phyloP scores from a whole-genome alignment of 768 basidiomycete genomes.

The Rhodotorula sphaerocarpa region DNA sequence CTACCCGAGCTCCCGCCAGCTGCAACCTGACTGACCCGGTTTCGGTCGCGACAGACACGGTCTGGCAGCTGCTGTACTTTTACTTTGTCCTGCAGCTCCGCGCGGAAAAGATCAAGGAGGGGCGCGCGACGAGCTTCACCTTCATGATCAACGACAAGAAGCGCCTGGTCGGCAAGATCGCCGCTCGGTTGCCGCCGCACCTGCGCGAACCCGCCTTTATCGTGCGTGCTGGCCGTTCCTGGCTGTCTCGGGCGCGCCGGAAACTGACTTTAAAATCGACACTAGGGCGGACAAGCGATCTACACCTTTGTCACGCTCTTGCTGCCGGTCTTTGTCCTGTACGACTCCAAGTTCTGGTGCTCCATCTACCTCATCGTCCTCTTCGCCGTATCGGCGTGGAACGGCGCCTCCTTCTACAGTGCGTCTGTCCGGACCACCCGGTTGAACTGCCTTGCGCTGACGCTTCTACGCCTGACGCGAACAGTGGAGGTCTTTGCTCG shows the following conservation, averaged over 20 bases:
- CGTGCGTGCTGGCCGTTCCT: neutral
- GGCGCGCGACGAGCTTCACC: slow-evolving; percentile 81
- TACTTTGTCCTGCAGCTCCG: slow-evolving; percentile 89
- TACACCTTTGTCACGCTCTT: slow-evolving; percentile 80
- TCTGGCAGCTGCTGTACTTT: slow-evolving; percentile 92
- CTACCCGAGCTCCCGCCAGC: neutral
- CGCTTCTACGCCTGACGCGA: neutral
- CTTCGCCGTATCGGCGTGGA: slow-evolving; percentile 85
- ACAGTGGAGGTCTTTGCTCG: slow-evolving; percentile 29
- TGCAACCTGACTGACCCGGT: neutral
- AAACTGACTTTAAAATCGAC: too few relatives aligned
- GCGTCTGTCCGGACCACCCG: neutral
- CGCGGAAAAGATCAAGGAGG: slow-evolving; percentile 81
- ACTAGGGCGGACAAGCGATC: slow-evolving; percentile 48
- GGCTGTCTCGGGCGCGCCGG: accelerated
- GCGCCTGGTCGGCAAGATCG: slow-evolving; percentile 32
- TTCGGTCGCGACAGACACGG: slow-evolving; percentile 55
- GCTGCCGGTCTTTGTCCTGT: slow-evolving; percentile 73
- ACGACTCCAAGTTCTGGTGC: slow-evolving; percentile 70
- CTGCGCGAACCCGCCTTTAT: slow-evolving; percentile 30
- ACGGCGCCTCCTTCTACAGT: slow-evolving; percentile 53
- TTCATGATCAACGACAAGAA: slow-evolving; percentile 44
- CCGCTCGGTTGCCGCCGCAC: slow-evolving; percentile 15
- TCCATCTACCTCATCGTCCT: slow-evolving; percentile 67
- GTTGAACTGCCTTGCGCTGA: neutral